phyloP scores from a whole-genome alignment of 1,139 yeast species.

The Yamadazyma blattariae region DNA sequence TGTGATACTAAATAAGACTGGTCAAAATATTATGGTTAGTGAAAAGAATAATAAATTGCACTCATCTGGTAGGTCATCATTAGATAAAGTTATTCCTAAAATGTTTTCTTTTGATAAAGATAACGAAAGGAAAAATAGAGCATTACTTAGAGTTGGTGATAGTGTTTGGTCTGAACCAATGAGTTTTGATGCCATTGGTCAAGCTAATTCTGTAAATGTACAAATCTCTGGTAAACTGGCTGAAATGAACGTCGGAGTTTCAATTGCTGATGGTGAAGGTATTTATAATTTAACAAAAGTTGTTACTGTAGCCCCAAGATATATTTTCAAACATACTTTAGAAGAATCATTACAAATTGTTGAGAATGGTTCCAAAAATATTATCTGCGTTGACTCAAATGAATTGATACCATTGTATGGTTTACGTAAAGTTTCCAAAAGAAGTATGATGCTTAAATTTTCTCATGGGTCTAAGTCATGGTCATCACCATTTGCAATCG shows the following conservation, averaged over 20 bases:
- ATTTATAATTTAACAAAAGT: conserved; percentile 75
- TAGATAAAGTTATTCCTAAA: conserved; percentile 46
- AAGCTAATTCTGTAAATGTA: conserved; percentile 63
- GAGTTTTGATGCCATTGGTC: conserved; percentile 90
- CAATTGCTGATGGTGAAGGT: conserved; percentile 85
- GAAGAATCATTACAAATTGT: conserved; percentile 55
- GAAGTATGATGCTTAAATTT: conserved; percentile 60
- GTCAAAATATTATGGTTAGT: conserved; percentile 55
- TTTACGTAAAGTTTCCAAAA: conserved; percentile 45
- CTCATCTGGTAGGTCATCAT: conserved; percentile 25
- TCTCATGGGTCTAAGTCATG: conserved; percentile 60
- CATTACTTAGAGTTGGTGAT: conserved; percentile 64
- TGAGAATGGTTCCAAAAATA: conserved; percentile 65
- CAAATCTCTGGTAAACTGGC: conserved; percentile 55
- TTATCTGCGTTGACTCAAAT: conserved; percentile 44
- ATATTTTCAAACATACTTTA: conserved; percentile 64
- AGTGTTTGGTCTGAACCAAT: conserved; percentile 75
- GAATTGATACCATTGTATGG: conserved; percentile 64
- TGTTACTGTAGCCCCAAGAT: conserved; percentile 80
- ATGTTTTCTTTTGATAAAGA: conserved; percentile 81
- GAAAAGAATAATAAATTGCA: conserved; percentile 57
- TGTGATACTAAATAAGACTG: conserved; percentile 76
- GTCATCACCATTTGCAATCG: conserved; percentile 86
- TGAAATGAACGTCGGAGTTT: conserved; percentile 75
- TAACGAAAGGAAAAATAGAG: conserved; percentile 62